phyloP scores from a whole-genome alignment of 1,284 basidiomycete genomes.

The Cutaneotrichosporon sp. region DNA sequence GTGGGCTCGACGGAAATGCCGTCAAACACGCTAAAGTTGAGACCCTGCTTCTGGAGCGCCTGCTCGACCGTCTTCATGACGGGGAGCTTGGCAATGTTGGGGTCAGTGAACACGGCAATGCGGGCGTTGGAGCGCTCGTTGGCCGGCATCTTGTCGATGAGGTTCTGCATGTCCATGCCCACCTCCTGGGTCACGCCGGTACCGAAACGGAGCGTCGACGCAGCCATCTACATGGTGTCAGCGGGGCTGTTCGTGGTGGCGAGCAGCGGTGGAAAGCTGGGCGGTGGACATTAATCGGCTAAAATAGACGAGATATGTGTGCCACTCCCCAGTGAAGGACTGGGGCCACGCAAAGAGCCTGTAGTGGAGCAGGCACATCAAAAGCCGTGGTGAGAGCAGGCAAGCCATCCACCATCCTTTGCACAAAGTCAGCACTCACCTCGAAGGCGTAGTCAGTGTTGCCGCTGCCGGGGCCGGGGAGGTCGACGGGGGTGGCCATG shows the following conservation, averaged over 20 bases:
- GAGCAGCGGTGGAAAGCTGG: neutral
- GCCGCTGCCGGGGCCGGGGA: constrained; percentile 46
- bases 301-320: neutral
- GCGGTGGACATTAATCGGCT: neutral
- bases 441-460: constrained; percentile 96
- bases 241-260: neutral
- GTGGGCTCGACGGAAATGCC: constrained; percentile 84
- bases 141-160: constrained; percentile 29
- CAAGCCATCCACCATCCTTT: neutral
- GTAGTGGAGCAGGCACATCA: neutral
- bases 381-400: neutral
- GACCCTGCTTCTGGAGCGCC: constrained; percentile 32
- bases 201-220: constrained; percentile 82
- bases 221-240: constrained; percentile 64
- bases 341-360: neutral
- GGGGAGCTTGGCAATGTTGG: constrained; percentile 70
- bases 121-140: constrained; percentile 46
- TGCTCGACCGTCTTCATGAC: constrained; percentile 66
- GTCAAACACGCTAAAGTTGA: constrained; percentile 75
- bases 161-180: constrained; percentile 52
- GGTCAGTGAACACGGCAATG: constrained; percentile 92
- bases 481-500: constrained; percentile 75
- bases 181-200: constrained; percentile 85
- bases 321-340: neutral
- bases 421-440: constrained; percentile 50